phyloP scores from a whole-genome alignment of 345 rosid species.

The Acer negundo region DNA sequence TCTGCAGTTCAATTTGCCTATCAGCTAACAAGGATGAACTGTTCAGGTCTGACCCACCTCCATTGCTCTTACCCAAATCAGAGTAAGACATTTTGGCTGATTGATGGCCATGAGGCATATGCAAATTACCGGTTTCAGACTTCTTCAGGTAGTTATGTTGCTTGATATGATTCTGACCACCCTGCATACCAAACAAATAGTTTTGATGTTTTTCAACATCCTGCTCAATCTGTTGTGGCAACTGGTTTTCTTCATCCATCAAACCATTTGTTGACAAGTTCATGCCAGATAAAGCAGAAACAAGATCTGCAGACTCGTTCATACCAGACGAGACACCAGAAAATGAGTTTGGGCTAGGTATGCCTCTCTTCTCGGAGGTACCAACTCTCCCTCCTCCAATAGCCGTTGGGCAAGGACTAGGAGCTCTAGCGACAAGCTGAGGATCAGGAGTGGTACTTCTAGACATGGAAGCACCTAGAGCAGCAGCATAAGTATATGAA shows the following conservation, averaged over 20 bases:
- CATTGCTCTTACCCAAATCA: conserved; percentile 42
- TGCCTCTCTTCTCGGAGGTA: conserved; percentile 61
- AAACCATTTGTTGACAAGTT: conserved; percentile 53
- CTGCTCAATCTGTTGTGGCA: conserved; percentile 36
- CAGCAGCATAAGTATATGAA: conserved; percentile 80
- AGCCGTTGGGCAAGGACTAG: conserved; percentile 86
- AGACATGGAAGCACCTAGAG: conserved; percentile 74
- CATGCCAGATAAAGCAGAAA: conserved; percentile 66
- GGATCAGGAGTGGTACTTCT: conserved; percentile 91
- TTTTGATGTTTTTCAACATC: conserved; percentile 51
- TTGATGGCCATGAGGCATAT: conserved; percentile 32
- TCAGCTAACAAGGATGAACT: conserved; percentile 39
- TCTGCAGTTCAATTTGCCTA: conserved; percentile 50
- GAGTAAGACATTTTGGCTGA: conserved; percentile 32
- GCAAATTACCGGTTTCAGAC: conserved; percentile 41
- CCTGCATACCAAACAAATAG: conserved; percentile 53
- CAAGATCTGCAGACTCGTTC: conserved; percentile 63
- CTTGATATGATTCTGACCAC: conserved; percentile 41
- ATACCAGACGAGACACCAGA: conserved; percentile 52
- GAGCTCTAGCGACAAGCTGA: conserved; percentile 70
- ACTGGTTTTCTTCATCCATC: conserved; percentile 42
- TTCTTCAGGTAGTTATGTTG: conserved; percentile 41
- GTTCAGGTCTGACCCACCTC: conserved; percentile 38
- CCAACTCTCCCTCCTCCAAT: conserved; percentile 75
- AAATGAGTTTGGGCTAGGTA: conserved; percentile 50